Conservation (phyloP, 148 eudicot species). For the Talinum fruticosum region DNA sequence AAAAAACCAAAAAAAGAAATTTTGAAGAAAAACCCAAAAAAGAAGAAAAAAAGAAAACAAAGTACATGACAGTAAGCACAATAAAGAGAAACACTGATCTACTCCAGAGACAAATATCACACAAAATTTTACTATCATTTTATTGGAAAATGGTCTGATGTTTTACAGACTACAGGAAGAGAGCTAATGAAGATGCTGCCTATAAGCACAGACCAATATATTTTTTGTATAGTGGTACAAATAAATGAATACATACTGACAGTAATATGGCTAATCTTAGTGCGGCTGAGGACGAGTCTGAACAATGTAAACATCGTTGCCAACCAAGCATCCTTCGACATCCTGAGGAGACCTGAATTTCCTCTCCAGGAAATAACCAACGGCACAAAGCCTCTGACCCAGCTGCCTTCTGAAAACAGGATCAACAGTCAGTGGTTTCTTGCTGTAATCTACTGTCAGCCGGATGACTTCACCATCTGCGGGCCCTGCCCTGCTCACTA, state of each 20-base stretch:
- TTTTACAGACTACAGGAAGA: constrained; percentile 7
- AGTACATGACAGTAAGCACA: not conserved
- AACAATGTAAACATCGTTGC: constrained; percentile 68
- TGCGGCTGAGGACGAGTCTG: constrained; percentile 90
- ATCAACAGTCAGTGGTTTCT: constrained; percentile 66
- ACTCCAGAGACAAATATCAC: not conserved
- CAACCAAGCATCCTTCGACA: constrained; percentile 91
- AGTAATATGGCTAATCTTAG: not conserved
- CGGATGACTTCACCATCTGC: constrained; percentile 72
- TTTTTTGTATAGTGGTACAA: not conserved
- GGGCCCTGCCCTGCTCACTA: constrained; percentile 48
- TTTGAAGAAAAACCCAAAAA: no score
- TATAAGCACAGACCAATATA: not conserved
- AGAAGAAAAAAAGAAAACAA: not conserved
- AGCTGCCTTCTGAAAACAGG: constrained; percentile 62
- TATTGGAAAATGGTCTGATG: constrained; percentile 5
- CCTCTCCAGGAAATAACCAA: constrained; percentile 76
- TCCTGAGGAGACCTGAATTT: constrained; percentile 85
- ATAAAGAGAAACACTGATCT: not conserved
- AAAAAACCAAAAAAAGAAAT: no score
- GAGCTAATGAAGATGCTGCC: not conserved
- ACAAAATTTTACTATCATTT: not conserved
- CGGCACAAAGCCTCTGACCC: constrained; percentile 75
- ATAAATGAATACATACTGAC: constrained; percentile 2
- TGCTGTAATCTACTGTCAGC: constrained; percentile 76